phyloP scores from a whole-genome alignment of 2,329 filamentous ascomycete species.

The Colletotrichum endophyticum region DNA sequence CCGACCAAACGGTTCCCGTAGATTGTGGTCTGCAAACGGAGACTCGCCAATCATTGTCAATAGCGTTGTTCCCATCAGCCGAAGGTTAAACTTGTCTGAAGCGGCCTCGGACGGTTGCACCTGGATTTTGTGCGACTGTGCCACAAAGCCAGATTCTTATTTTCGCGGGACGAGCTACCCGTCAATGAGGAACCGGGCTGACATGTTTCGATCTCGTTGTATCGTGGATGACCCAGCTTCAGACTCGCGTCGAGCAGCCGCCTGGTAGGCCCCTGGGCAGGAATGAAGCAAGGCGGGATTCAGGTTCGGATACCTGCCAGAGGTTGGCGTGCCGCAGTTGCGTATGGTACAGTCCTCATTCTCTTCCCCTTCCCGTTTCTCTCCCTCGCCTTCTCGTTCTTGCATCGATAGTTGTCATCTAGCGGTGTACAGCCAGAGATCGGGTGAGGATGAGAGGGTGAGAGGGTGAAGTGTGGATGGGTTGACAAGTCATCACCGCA shows the following conservation, averaged over 20 bases:
- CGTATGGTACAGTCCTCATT: background rate
- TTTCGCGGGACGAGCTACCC: background rate
- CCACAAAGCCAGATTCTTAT: slow-evolving; percentile 10
- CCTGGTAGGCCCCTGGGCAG: background rate
- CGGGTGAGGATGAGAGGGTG: background rate
- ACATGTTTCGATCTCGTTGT: background rate
- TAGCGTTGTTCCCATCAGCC: slow-evolving; percentile 18
- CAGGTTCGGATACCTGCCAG: background rate
- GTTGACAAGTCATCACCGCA: slow-evolving; percentile 15
- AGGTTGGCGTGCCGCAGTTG: background rate
- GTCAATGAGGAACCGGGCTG: background rate
- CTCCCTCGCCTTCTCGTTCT: background rate
- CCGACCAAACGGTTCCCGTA: slow-evolving; percentile 21
- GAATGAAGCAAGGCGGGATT: background rate
- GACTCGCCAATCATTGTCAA: slow-evolving; percentile 19
- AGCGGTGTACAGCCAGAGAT: slow-evolving; percentile 7
- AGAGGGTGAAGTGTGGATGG: background rate
- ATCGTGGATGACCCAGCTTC: background rate
- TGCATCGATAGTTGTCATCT: background rate
- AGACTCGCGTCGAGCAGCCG: background rate
- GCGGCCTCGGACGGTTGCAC: slow-evolving; percentile 17
- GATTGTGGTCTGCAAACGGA: slow-evolving; percentile 23
- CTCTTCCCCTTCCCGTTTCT: background rate
- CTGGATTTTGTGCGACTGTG: slow-evolving; percentile 10
- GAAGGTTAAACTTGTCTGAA: slow-evolving; percentile 18